Percentiles rank a stretch among this genome's conserved stretches.
Conservation (phyloP, 2,329 filamentous ascomycete genomes). For the Xylariaceae sp. region DNA sequence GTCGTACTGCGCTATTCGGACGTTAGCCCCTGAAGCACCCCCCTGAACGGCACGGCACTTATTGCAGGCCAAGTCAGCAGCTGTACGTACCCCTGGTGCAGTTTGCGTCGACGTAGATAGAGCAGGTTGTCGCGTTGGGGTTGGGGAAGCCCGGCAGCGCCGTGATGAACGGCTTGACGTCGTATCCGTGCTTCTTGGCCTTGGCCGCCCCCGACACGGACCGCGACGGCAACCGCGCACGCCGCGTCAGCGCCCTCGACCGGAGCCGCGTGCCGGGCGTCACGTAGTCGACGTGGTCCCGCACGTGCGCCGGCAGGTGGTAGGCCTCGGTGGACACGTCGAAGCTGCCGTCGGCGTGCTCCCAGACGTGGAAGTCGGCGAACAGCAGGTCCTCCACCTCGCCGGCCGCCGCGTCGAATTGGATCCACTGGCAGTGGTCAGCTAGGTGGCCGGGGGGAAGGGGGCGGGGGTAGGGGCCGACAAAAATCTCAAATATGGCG, state of each 20-base stretch:
- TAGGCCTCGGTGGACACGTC: constrained; percentile 15
- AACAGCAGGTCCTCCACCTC: constrained; percentile 28
- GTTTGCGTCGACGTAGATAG: constrained; percentile 15
- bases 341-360: constrained; percentile 19
- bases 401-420: constrained; percentile 26
- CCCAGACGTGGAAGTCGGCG: constrained; percentile 28
- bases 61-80: background rate
- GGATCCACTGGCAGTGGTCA: constrained; percentile 22
- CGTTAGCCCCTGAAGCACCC: no score
- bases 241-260: constrained; percentile 2
- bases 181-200: constrained; percentile 11
- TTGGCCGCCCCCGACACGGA: constrained; percentile 5
- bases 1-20: constrained; percentile 12
- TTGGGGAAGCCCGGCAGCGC: constrained; percentile 10
- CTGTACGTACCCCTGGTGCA: constrained; percentile 18
- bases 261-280: constrained; percentile 15
- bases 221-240: no score
- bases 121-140: constrained; percentile 16
- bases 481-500: no score
- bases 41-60: background rate
- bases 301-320: constrained; percentile 16
- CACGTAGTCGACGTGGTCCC: constrained; percentile 19
- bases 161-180: constrained; percentile 12
- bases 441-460: no score
- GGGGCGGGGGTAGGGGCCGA: no score